phyloP scores from a whole-genome alignment of 345 rosid species.

The Pistacia vera region DNA sequence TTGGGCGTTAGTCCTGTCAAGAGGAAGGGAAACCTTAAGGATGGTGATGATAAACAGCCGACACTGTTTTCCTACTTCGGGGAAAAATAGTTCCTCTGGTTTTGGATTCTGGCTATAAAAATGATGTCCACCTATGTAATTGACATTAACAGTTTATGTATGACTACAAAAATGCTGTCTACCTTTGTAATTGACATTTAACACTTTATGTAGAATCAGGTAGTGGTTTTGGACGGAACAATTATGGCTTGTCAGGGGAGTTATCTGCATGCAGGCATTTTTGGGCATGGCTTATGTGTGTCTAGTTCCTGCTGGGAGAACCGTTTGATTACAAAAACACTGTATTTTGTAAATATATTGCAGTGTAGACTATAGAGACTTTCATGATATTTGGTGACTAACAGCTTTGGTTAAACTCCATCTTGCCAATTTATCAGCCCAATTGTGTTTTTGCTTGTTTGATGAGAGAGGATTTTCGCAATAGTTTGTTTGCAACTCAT shows the following conservation, averaged over 20 bases:
- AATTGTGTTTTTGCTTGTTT: background rate
- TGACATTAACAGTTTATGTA: background rate
- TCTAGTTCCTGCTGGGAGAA: background rate
- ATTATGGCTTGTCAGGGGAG: background rate
- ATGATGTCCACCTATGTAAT: background rate
- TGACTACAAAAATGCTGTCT: background rate
- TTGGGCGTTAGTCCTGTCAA: slow-evolving; percentile 29
- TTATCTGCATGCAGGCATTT: background rate
- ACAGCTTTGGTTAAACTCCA: background rate
- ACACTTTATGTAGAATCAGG: background rate
- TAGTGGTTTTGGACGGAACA: background rate
- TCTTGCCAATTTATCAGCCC: background rate
- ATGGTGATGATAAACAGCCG: slow-evolving; percentile 52
- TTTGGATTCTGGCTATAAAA: background rate
- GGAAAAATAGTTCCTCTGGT: slow-evolving; percentile 35
- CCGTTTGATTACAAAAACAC: background rate
- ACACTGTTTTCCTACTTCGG: slow-evolving; percentile 64
- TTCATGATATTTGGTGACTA: background rate
- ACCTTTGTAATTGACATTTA: background rate
- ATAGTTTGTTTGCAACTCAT: too few relatives aligned
- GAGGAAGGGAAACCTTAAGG: slow-evolving; percentile 46
- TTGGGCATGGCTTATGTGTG: background rate
- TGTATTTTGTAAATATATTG: background rate
- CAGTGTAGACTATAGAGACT: background rate
- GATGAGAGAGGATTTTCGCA: too few relatives aligned